phyloP scores from a whole-genome alignment of 208 protist genomes.

The Trypanosoma mega region DNA sequence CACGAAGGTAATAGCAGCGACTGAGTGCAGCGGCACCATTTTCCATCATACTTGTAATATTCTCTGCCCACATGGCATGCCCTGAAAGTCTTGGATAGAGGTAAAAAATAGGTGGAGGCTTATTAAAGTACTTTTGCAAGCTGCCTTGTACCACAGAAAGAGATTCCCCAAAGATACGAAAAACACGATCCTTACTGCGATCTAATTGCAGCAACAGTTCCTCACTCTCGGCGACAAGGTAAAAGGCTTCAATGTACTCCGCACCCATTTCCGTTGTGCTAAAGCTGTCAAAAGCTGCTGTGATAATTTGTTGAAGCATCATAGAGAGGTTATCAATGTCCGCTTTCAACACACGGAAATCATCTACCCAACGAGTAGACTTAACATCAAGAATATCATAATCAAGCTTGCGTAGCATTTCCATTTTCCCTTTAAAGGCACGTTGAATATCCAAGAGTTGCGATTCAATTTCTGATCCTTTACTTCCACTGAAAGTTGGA shows the following conservation, averaged over 20 bases:
- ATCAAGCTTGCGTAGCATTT: constrained; percentile 86
- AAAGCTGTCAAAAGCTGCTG: constrained; percentile 93
- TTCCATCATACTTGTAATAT: constrained; percentile 58
- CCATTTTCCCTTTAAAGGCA: constrained; percentile 91
- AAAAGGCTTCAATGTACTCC: constrained; percentile 97
- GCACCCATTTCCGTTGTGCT: constrained; percentile 87
- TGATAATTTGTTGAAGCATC: constrained; percentile 97
- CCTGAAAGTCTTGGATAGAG: constrained; percentile 91
- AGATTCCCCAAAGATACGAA: constrained; percentile 77
- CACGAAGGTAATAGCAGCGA: constrained; percentile 82
- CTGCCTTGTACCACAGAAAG: constrained; percentile 87
- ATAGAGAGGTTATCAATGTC: constrained; percentile 96
- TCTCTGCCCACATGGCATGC: constrained; percentile 89
- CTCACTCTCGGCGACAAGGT: constrained; percentile 92
- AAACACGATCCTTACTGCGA: constrained; percentile 91
- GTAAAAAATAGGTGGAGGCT: constrained; percentile 88
- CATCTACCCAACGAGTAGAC: constrained; percentile 96
- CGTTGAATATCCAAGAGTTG: constrained; percentile 95
- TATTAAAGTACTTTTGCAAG: constrained; percentile 92
- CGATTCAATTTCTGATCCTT: constrained; percentile 94
- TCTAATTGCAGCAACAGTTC: constrained; percentile 93
- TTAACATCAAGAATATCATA: constrained; percentile 98
- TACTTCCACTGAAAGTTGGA: constrained; percentile 94
- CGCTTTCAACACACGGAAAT: constrained; percentile 95
- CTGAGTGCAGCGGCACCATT: constrained; percentile 52